Conservation (phyloP, 2,329 filamentous ascomycete genomes). For the Leptographium flavum region DNA sequence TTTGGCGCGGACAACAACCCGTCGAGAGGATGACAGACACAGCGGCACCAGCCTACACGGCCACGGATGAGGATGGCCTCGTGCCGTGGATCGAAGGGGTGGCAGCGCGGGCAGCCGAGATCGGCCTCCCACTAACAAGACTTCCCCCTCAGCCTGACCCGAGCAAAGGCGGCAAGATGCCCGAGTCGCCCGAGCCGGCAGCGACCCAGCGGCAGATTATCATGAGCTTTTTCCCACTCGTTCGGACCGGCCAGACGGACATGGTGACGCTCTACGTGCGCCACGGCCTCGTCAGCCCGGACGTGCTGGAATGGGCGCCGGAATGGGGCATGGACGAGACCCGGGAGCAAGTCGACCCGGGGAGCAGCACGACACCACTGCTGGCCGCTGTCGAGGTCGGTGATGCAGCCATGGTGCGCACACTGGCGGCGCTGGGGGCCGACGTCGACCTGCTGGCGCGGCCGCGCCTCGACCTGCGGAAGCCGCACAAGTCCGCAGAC, state of each 20-base stretch:
- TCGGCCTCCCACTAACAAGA: constrained; percentile 12
- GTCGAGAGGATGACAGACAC: no score
- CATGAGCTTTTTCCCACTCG: constrained; percentile 1
- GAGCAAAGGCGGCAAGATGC: neutral
- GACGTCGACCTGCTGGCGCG: constrained; percentile 16
- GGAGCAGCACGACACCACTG: neutral
- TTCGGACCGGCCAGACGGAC: constrained; percentile 12
- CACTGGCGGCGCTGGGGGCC: constrained; percentile 21
- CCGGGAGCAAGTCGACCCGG: neutral
- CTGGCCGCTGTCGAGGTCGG: constrained; percentile 10
- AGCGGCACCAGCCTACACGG: constrained; percentile 11
- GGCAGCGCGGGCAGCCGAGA: constrained; percentile 5
- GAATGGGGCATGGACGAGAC: neutral
- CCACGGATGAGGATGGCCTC: constrained; percentile 5
- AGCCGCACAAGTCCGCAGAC: neutral
- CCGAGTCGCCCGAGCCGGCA: neutral
- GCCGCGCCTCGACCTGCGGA: constrained; percentile 3
- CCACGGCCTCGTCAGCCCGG: constrained; percentile 23
- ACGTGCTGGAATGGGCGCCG: constrained; percentile 14
- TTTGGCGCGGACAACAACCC: no score
- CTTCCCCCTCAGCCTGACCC: neutral
- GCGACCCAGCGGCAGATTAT: constrained; percentile 7
- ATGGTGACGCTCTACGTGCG: constrained; percentile 17
- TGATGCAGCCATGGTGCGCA: constrained; percentile 18
- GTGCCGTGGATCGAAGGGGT: constrained; percentile 3